Conservation (phyloP, 1,284 basidiomycete species). For the Trichosporon ovoides region DNA sequence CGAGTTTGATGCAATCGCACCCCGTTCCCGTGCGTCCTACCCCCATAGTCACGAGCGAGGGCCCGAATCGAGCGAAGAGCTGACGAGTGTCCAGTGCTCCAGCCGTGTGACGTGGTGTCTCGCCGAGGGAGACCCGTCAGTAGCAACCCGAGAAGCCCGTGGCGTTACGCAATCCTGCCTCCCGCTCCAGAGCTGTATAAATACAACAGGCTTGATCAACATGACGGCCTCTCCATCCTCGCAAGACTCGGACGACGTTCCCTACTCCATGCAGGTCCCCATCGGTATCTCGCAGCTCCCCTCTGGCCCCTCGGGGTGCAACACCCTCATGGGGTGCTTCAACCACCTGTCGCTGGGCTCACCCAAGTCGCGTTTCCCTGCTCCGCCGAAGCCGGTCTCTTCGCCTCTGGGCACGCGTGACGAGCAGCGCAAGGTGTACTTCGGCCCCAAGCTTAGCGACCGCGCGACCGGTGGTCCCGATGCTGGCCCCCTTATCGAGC, state of each 20-base stretch:
- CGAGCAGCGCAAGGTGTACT: conserved; percentile 38
- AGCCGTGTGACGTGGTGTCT: too few species aligned
- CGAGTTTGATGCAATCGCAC: too few species aligned
- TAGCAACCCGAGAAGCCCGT: too few species aligned
- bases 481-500: conserved; percentile 44
- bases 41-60: too few species aligned
- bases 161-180: too few species aligned
- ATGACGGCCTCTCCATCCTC: neutral
- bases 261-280: conserved; percentile 7
- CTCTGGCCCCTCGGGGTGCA: conserved; percentile 23
- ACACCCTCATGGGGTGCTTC: conserved; percentile 40
- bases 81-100: too few species aligned
- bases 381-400: conserved; percentile 8
- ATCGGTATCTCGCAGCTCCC: conserved; percentile 30
- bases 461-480: conserved; percentile 44
- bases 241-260: neutral
- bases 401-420: conserved; percentile 36
- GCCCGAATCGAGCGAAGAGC: too few species aligned
- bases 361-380: conserved; percentile 11
- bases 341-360: conserved; percentile 26
- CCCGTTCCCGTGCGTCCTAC: too few species aligned
- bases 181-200: too few species aligned
- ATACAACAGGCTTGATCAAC: too few species aligned
- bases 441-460: conserved; percentile 40
- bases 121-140: too few species aligned